Percentiles rank a stretch among this genome's conserved stretches.
Conservation (phyloP, 805 yeast genomes). For the Saccharomycopsis oosterbeekiorum region DNA sequence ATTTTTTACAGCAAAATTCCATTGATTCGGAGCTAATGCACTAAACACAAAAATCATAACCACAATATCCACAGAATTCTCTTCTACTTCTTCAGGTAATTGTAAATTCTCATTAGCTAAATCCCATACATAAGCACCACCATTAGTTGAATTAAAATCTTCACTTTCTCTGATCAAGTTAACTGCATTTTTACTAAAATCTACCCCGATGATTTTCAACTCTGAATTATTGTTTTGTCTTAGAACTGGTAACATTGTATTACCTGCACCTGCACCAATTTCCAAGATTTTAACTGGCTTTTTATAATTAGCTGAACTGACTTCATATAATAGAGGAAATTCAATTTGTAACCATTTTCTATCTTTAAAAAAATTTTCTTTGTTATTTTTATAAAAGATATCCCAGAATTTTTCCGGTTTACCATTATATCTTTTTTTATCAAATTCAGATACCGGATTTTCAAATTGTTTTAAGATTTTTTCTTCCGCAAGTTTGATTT, state of each 20-base stretch:
- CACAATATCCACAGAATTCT: constrained; percentile 76
- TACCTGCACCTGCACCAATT: constrained; percentile 98
- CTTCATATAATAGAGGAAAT: constrained; percentile 75
- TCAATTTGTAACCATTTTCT: constrained; percentile 94
- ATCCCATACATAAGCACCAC: constrained; percentile 92
- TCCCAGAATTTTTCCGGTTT: constrained; percentile 96
- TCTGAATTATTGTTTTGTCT: constrained; percentile 74
- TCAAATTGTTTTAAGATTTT: constrained; percentile 68
- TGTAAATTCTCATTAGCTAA: constrained; percentile 62
- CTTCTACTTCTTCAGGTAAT: constrained; percentile 79
- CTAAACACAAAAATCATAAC: constrained; percentile 94
- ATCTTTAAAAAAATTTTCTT: constrained; percentile 91
- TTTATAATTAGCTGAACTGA: constrained; percentile 48
- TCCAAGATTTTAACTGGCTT: constrained; percentile 74
- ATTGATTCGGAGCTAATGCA: constrained; percentile 85
- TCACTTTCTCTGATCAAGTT: constrained; percentile 65
- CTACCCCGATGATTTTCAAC: constrained; percentile 72
- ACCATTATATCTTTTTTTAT: constrained; percentile 63
- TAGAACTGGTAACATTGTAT: constrained; percentile 86
- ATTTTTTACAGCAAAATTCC: constrained; percentile 73
- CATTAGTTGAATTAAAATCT: constrained; percentile 45
- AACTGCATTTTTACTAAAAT: constrained; percentile 83
- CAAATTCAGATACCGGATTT: constrained; percentile 80
- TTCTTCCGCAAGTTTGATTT: constrained; percentile 60
- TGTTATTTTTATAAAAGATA: constrained; percentile 79